These are phyloP conservation scores for Hypoxylon fragiforme DNA, from an alignment of 495 filamentous ascomycete species.

Conservation along the genomic window DNA sequence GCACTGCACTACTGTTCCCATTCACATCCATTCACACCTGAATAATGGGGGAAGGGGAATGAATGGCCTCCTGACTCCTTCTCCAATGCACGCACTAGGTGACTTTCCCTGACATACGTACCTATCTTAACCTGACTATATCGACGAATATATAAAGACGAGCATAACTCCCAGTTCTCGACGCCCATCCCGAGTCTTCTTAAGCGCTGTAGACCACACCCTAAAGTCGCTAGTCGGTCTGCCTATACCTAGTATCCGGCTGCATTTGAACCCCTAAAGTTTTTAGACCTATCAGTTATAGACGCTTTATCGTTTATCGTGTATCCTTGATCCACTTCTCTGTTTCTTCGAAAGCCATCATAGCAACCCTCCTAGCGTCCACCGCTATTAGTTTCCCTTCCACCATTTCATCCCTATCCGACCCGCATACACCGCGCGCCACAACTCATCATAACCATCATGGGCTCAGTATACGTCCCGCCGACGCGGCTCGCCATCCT, in stretches of 20 bases:
- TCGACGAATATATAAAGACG: background rate
- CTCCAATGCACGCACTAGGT: background rate
- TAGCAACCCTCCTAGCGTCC: background rate
- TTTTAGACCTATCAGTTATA: too few relatives aligned
- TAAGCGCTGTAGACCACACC: background rate
- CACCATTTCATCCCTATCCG: background rate
- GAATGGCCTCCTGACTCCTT: background rate
- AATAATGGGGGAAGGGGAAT: background rate
- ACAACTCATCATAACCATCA: constrained; percentile 2
- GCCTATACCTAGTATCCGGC: too few relatives aligned
- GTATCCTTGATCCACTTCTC: background rate
- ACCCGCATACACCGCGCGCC: background rate
- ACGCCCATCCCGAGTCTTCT: background rate
- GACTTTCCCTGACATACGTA: background rate
- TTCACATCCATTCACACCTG: background rate
- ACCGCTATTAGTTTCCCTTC: background rate
- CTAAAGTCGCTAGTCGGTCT: background rate
- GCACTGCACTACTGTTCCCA: too few relatives aligned
- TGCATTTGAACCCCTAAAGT: background rate
- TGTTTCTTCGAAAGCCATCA: background rate
- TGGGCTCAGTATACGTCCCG: constrained; percentile 33
- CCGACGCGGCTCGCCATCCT: constrained; percentile 81
- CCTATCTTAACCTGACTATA: background rate
- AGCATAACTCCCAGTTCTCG: background rate
- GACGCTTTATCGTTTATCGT: too few relatives aligned